Percentiles rank a stretch among this genome's conserved stretches.
Conservation (phyloP, 2,329 filamentous ascomycete genomes). For the Knoxdaviesia proteae region DNA sequence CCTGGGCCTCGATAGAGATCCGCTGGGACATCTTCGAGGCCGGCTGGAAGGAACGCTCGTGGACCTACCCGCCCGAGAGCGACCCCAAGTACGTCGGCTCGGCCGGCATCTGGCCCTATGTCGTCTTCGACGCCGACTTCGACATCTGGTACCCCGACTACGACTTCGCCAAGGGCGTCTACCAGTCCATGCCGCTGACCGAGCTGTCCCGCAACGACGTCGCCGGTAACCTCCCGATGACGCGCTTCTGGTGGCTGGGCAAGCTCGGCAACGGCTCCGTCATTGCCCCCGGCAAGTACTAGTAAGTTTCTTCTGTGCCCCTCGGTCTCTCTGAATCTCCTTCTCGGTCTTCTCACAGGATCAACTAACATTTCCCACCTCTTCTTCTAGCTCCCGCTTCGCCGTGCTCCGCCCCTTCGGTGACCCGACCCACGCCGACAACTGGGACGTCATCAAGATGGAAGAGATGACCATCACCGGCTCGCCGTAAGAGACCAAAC, state of each 20-base stretch:
- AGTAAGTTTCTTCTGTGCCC: neutral
- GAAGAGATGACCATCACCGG: slow-evolving; percentile 3
- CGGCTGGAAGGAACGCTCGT: slow-evolving; percentile 16
- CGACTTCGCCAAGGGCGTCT: slow-evolving; percentile 8
- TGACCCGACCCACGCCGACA: slow-evolving; percentile 4
- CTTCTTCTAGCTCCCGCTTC: slow-evolving; percentile 6
- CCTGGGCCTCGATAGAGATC: slow-evolving; percentile 14
- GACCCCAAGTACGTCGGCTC: slow-evolving; percentile 20
- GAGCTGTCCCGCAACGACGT: slow-evolving; percentile 6
- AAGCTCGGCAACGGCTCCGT: slow-evolving; percentile 9
- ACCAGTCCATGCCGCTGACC: slow-evolving; percentile 3
- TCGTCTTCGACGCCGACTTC: slow-evolving; percentile 4
- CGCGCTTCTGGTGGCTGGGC: slow-evolving; percentile 10
- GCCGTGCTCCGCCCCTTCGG: slow-evolving; percentile 10
- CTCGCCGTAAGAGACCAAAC: too few relatives aligned
- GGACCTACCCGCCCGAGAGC: slow-evolving; percentile 18
- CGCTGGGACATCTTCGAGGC: slow-evolving; percentile 19
- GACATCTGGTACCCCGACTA: slow-evolving; percentile 7
- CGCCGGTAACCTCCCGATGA: slow-evolving; percentile 2
- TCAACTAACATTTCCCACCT: neutral
- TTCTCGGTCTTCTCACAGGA: neutral
- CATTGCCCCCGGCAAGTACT: slow-evolving; percentile 10
- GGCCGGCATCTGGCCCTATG: slow-evolving; percentile 9
- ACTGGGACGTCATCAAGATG: slow-evolving; percentile 10
- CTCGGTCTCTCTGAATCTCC: neutral